Conservation (phyloP, 2,329 filamentous ascomycete genomes). For the Calonectria ilicicola region DNA sequence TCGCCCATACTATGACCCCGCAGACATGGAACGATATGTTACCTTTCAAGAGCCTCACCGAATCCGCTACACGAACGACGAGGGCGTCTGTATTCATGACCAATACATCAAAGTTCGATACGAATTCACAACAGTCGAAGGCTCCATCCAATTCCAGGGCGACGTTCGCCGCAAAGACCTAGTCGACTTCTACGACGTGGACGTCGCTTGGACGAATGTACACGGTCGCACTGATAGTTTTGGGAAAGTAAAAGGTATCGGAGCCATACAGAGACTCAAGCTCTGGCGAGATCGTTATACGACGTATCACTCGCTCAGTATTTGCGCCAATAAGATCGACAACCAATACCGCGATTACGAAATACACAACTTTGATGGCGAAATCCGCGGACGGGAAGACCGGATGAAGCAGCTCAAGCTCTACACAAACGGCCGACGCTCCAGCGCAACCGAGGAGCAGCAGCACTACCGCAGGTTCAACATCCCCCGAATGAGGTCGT, state of each 20-base stretch:
- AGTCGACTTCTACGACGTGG: conserved; percentile 64
- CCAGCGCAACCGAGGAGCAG: conserved; percentile 53
- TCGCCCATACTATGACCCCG: conserved; percentile 62
- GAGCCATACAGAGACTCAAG: conserved; percentile 64
- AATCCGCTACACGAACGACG: conserved; percentile 60
- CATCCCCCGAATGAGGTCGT: conserved; percentile 52
- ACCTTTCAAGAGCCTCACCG: conserved; percentile 61
- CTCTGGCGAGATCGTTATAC: conserved; percentile 63
- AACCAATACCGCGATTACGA: conserved; percentile 61
- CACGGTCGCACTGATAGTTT: conserved; percentile 63
- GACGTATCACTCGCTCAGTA: conserved; percentile 59
- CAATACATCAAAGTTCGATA: conserved; percentile 62
- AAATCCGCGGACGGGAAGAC: conserved; percentile 60
- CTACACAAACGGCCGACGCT: conserved; percentile 53
- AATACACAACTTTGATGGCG: conserved; percentile 60
- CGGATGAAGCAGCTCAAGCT: conserved; percentile 58
- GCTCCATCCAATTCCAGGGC: conserved; percentile 61
- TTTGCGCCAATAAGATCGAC: conserved; percentile 61
- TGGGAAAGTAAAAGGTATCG: conserved; percentile 62
- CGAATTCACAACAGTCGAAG: conserved; percentile 62
- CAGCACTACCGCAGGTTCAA: conserved; percentile 55
- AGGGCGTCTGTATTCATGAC: conserved; percentile 61
- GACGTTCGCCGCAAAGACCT: conserved; percentile 61
- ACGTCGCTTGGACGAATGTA: conserved; percentile 64
- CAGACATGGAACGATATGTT: conserved; percentile 62